Base-by-base conservation (phyloP, 257 asterid genomes). In the Jasminum sambac region DNA sequence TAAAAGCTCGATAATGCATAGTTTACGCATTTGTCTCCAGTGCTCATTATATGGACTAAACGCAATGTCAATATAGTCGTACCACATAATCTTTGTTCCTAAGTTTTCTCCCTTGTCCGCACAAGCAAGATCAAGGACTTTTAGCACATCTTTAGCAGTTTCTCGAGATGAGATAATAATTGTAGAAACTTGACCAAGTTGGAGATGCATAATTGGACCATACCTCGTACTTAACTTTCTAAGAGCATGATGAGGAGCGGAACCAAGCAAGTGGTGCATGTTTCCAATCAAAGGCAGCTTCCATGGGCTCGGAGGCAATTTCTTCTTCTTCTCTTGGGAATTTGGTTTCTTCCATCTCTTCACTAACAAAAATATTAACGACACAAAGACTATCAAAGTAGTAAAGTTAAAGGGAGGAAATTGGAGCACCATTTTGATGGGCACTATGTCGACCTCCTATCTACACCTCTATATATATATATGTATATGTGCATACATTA, bases 211-310 rank as follows among this genome's bases (percentile, higher is more conserved):
- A 12, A 69, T 12, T 1, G 73, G 66, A 37, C 73, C 66, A 40
- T 69, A 19, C 34, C 39, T 39, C 25, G 24, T 8, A 48, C 57
- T 37, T 21, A 69, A 58, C 40, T 58, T 48, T 5, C 66, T 37
- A 0, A 69, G 23, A 38, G 73, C 39, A 7, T 21, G 73, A 48
- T 69, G 73, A 0, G 66, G 66, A 6, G 30, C 11, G 1, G 52
- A 9, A 19, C 69, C 69, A 0, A 19, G 8, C 17, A 63, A 1
- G 4, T 64, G 69, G 75, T 62, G 75, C 50, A 71, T 16, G 63
- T 72, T 61, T 0, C 80, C 80, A 13, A 76, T 64, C 6, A 76
- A 19, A 6, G 76, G 76, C 6, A 76, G 80, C 46, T 63, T 69
- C 74, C 74, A 58, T 58, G 74, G 74, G 30, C 42, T 59, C 1